Evolutionary conservation across 176 grass and related monocot species (phyloP).

Genomic region (Aegilops sharonensis): DNA sequence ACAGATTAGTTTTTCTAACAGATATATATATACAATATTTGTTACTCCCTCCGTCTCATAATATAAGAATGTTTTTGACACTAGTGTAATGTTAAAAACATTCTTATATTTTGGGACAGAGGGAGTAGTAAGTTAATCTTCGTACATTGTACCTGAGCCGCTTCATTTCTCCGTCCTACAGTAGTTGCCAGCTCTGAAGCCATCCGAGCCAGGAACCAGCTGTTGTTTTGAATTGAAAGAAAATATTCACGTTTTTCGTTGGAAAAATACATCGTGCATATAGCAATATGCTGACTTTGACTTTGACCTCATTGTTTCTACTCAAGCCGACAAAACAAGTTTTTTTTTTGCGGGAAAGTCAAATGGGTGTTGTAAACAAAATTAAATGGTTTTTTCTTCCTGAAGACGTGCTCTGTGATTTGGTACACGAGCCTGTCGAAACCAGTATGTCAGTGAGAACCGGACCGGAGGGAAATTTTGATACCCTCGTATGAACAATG

Average conservation of each 20-base stretch:
- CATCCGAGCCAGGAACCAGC: neutral
- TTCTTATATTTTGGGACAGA: no score
- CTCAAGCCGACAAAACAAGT: neutral
- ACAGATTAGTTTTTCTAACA: no score
- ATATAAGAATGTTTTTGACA: no score
- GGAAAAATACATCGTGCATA: neutral
- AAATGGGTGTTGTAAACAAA: neutral
- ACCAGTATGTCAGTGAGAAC: neutral
- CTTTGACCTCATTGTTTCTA: neutral
- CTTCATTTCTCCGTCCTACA: neutral
- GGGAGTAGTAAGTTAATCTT: neutral
- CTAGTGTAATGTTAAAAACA: no score
- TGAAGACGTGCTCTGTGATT: no score
- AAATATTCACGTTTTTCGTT: no score
- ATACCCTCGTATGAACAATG: conserved; percentile 41
- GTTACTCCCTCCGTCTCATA: no score
- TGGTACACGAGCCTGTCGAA: neutral
- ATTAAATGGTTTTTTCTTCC: neutral
- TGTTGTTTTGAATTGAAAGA: neutral
- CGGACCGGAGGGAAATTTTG: neutral
- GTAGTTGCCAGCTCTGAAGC: neutral
- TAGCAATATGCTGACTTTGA: neutral
- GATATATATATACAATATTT: no score
- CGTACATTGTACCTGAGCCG: neutral
- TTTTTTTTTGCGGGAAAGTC: neutral